A percentile compares a stretch with the other conserved stretches of the same genome.
These are phyloP conservation scores for Starmera quercuum DNA, from an alignment of 805 yeast species.

Conservation along the genomic window DNA sequence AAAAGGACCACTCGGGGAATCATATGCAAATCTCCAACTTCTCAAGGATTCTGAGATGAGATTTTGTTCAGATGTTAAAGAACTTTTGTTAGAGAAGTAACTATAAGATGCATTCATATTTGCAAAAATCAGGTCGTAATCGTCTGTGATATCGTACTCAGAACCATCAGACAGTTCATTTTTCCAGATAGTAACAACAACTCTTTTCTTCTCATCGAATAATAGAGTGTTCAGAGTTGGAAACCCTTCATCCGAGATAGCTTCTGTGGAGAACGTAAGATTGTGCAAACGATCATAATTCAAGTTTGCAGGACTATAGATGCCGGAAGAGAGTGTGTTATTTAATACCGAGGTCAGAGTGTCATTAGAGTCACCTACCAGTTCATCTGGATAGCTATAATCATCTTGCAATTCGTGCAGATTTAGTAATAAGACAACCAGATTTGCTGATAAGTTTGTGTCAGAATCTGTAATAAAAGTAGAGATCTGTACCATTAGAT, in stretches of 20 bases:
- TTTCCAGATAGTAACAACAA: constrained; percentile 28
- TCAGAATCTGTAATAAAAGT: constrained; percentile 33
- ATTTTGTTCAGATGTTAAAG: constrained; percentile 1
- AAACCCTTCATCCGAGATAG: constrained; percentile 18
- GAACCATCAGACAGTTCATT: constrained; percentile 20
- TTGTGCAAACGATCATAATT: constrained; percentile 13
- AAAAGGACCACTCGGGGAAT: constrained; percentile 36
- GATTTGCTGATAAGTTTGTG: constrained; percentile 37
- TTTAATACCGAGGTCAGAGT: constrained; percentile 17
- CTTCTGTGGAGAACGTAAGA: constrained; percentile 10
- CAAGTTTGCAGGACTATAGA: constrained; percentile 24
- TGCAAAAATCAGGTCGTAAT: constrained; percentile 12
- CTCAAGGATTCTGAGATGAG: constrained; percentile 8
- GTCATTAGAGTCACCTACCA: constrained; percentile 9
- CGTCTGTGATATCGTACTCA: constrained; percentile 20
- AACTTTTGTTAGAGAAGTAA: constrained; percentile 13
- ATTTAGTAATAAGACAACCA: constrained; percentile 33
- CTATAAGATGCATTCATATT: constrained; percentile 8
- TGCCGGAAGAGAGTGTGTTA: constrained; percentile 8
- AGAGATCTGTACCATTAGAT: constrained; percentile 22
- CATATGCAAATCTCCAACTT: constrained; percentile 34
- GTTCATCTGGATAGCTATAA: constrained; percentile 1
- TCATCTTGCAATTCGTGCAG: constrained; percentile 18
- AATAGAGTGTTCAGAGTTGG: constrained; percentile 29
- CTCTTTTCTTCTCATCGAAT: constrained; percentile 24